Evolutionary conservation across 2,329 filamentous ascomycete genomes (phyloP), one percentile per base, ranked within the genome.

Genomic region (Elsinoe ampelina): DNA sequence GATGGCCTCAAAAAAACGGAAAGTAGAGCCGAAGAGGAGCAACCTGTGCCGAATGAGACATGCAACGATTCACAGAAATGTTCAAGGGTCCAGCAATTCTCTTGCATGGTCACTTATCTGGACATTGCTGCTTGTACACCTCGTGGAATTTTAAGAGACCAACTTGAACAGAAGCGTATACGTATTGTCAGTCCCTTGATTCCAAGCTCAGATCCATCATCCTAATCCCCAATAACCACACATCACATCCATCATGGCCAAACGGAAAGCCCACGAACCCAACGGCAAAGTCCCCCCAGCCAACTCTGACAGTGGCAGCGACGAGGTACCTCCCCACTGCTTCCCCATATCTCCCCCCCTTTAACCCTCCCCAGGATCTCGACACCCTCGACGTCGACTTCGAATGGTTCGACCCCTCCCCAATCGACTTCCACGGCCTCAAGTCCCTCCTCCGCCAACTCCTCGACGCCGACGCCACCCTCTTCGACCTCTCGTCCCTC

Each of bases 351-450:
- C n/a, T 19, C 5, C n/a, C 2, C 12, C 39, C 11, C 15, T 57
- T 54, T 62, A n/a, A 58, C 6, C 2, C 36, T 54, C 51, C 38
- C 12, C 59, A 95, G 88, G 89, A 95, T 66, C 86, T 90, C 67
- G 87, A 95, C 68, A 86, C 92, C 70, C 83, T 98, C 62, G 86
- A 97, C 68, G 90, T 97, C 58, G 92, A 97, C 63, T 98, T 98
- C 67, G 93, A 98, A 75, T 97, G 90, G 87, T 98, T 97, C 76
- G 95, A 96, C 73, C 95, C 92, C 61, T 86, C 93, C 65, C 83
- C 87, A 6, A 80, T 95, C 65, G 93, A 98, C 72, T 97, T 97
- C 72, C 92, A 97, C 73, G 93, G 93, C 58, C 81, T 95, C 64
- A 96, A 96, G 72, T 86, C 83, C 8, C 82, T 98, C 6, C 73